Conservation (phyloP, 441 rosid species). For the Euphorbia corollata region DNA sequence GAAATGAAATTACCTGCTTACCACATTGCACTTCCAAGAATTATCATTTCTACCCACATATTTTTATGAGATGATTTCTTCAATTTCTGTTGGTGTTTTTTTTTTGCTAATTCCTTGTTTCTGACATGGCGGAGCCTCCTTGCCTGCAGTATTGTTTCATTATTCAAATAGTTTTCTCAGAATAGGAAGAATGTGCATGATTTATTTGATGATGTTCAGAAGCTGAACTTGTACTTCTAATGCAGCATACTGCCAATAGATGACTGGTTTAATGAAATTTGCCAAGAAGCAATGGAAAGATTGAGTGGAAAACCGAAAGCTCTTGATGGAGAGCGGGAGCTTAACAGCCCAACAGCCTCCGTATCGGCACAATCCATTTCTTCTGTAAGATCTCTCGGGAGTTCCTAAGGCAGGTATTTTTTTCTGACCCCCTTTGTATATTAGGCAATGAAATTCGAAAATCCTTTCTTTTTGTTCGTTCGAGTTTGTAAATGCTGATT, state of each 20-base stretch:
- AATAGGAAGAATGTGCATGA: too few species aligned
- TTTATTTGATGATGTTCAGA: not conserved
- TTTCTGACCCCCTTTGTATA: slow-evolving; percentile 28
- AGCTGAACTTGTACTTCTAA: slow-evolving; percentile 12
- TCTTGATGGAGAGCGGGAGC: slow-evolving; percentile 18
- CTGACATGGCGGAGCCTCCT: too few species aligned
- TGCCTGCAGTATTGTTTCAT: too few species aligned
- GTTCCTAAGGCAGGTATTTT: slow-evolving; percentile 31
- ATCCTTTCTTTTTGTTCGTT: not conserved
- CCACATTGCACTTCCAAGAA: too few species aligned
- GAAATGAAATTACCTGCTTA: too few species aligned
- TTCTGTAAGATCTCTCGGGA: slow-evolving; percentile 88
- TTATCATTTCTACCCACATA: too few species aligned
- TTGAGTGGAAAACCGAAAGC: slow-evolving; percentile 76
- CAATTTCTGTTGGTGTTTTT: too few species aligned
- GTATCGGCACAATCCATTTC: slow-evolving; percentile 94
- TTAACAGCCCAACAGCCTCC: slow-evolving; percentile 75
- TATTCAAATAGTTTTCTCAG: too few species aligned
- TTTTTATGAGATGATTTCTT: too few species aligned
- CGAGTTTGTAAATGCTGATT: slow-evolving; percentile 35
- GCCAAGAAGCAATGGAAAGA: slow-evolving; percentile 74
- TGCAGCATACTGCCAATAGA: slow-evolving; percentile 78
- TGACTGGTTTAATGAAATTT: slow-evolving; percentile 81
- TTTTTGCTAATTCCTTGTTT: too few species aligned
- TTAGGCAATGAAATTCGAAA: slow-evolving; percentile 18